Conservation (phyloP, 2,329 filamentous ascomycete species). For the Acrodontium crateriforme region DNA sequence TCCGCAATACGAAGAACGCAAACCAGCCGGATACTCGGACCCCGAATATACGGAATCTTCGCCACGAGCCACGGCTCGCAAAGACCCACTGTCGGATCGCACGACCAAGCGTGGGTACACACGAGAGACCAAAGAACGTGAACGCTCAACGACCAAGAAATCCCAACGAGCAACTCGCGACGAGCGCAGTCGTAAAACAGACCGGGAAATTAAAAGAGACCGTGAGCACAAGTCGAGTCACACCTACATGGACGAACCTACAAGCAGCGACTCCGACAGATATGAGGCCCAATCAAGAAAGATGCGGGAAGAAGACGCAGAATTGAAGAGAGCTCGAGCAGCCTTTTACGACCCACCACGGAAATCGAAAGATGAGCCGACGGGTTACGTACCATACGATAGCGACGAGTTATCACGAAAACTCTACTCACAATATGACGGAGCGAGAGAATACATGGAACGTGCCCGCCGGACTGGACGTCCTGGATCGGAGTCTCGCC, state of each 20-base stretch:
- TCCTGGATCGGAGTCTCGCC: too few species aligned
- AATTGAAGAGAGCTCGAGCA: slow-evolving; percentile 10
- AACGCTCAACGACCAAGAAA: slow-evolving; percentile 12
- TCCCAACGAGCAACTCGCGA: slow-evolving; percentile 25
- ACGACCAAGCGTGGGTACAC: slow-evolving; percentile 15
- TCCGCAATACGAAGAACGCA: slow-evolving; percentile 20
- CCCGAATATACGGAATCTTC: slow-evolving; percentile 23
- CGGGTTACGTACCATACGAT: slow-evolving; percentile 13
- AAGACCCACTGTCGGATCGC: slow-evolving; percentile 27
- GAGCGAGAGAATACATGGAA: slow-evolving; percentile 20
- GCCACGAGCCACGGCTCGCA: slow-evolving; percentile 22
- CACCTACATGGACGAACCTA: slow-evolving; percentile 14
- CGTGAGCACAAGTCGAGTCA: slow-evolving; percentile 22
- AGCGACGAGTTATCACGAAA: slow-evolving; percentile 12
- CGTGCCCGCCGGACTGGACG: too few species aligned
- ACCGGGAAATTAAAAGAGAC: slow-evolving; percentile 27
- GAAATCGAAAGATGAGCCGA: slow-evolving; percentile 11
- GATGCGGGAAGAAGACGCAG: slow-evolving; percentile 13
- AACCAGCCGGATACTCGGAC: slow-evolving; percentile 12
- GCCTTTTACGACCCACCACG: slow-evolving; percentile 12
- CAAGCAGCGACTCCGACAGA: slow-evolving; percentile 17
- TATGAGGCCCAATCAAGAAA: slow-evolving; percentile 8
- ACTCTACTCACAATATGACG: slow-evolving; percentile 11
- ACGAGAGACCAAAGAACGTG: slow-evolving; percentile 9
- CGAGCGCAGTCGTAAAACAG: slow-evolving; percentile 26